Conservation (phyloP, 164 flowering plant genomes). For the Malania oleifera region DNA sequence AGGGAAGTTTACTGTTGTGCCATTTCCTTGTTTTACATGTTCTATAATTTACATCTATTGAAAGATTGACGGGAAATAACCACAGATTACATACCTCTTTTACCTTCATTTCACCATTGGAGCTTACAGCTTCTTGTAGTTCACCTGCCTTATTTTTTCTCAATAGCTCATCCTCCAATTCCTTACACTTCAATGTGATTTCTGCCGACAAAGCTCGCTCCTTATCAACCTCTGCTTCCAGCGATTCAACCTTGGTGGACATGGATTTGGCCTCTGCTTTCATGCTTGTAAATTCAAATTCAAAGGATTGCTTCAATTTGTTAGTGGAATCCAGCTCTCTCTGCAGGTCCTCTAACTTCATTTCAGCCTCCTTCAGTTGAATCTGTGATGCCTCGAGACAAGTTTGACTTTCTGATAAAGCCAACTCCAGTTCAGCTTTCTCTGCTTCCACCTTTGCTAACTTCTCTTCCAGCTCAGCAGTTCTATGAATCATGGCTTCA, state of each 20-base stretch:
- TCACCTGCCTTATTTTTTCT: conserved; percentile 38
- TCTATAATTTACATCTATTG: too few species aligned
- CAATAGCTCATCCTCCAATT: conserved; percentile 49
- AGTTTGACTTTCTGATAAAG: conserved; percentile 37
- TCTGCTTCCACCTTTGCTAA: conserved; percentile 36
- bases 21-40: too few species aligned
- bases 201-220: conserved; percentile 46
- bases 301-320: conserved; percentile 42
- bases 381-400: conserved; percentile 26
- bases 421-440: conserved; percentile 39
- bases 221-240: conserved; percentile 45
- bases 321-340: conserved; percentile 36
- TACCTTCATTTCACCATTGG: conserved; percentile 44
- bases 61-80: too few species aligned
- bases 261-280: conserved; percentile 45
- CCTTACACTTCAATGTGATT: conserved; percentile 32
- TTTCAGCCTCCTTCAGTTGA: conserved; percentile 42
- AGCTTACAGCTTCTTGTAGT: conserved; percentile 22
- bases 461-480: conserved; percentile 27
- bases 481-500: conserved; percentile 22
- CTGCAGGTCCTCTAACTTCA: conserved; percentile 45
- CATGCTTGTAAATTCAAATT: conserved; percentile 38
- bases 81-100: conserved; percentile 45
- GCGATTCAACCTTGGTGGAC: conserved; percentile 34
- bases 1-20: not conserved